Percentiles rank a stretch among this genome's conserved stretches.
phyloP scores from a whole-genome alignment of 2,329 filamentous ascomycete genomes.

The Colletotrichum navitas region DNA sequence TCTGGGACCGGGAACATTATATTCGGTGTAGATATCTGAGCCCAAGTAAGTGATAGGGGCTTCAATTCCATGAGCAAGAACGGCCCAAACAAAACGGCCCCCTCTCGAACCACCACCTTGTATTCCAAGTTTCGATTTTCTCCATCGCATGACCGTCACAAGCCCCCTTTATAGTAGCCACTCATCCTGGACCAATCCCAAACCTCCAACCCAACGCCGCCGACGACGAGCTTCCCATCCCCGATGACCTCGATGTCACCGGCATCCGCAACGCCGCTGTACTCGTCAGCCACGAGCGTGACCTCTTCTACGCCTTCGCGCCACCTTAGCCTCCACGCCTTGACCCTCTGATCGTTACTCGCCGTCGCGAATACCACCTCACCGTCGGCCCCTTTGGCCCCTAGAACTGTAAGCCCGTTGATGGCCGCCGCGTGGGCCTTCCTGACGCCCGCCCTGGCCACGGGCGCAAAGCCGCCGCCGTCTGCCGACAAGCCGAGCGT shows the following conservation, averaged over 20 bases:
- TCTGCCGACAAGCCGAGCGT: conserved; percentile 50
- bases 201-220: conserved; percentile 61
- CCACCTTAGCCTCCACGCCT: conserved; percentile 61
- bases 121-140: neutral
- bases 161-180: neutral
- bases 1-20: neutral
- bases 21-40: neutral
- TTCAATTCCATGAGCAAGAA: neutral
- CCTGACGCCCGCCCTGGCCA: conserved; percentile 54
- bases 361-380: conserved; percentile 54
- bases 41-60: neutral
- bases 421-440: conserved; percentile 80
- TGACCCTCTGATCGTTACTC: conserved; percentile 73
- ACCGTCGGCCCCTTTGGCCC: conserved; percentile 34
- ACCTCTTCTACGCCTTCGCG: conserved; percentile 46
- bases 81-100: neutral
- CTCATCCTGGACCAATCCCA: conserved; percentile 49
- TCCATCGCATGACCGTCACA: neutral
- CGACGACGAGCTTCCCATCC: conserved; percentile 53
- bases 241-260: conserved; percentile 62
- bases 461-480: conserved; percentile 39
- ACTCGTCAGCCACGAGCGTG: conserved; percentile 61
- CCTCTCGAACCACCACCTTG: neutral
- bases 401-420: conserved; percentile 65
- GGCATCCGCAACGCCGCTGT: conserved; percentile 72